Conservation (phyloP, 2,329 filamentous ascomycete genomes). For the Xylaria arbuscula region DNA sequence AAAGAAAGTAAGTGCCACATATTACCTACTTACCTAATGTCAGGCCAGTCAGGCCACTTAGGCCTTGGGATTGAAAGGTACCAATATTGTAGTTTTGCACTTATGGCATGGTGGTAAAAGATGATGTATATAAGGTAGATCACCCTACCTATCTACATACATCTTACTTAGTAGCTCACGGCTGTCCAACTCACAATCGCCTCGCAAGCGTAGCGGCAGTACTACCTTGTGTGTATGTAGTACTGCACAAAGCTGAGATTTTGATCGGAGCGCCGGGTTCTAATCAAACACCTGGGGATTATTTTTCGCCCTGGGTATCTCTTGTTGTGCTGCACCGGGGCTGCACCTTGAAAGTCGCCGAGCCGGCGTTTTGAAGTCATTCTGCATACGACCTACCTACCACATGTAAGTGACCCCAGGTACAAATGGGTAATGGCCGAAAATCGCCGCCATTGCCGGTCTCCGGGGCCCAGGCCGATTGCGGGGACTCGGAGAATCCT, state of each 20-base stretch:
- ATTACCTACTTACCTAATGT: too few relatives aligned
- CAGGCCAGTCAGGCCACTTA: too few relatives aligned
- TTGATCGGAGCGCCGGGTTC: neutral
- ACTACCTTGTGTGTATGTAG: neutral
- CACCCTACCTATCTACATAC: too few relatives aligned
- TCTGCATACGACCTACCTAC: neutral
- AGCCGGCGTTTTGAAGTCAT: neutral
- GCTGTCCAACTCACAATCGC: too few relatives aligned
- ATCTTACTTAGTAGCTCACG: too few relatives aligned
- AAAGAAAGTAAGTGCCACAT: too few relatives aligned
- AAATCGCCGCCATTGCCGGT: slow-evolving; percentile 18
- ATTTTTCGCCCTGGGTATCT: neutral
- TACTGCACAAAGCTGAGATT: neutral
- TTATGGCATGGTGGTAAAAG: too few relatives aligned
- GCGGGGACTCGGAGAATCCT: slow-evolving; percentile 15
- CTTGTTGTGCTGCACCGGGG: neutral
- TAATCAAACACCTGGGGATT: neutral
- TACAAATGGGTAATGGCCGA: slow-evolving; percentile 21
- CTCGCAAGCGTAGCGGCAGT: too few relatives aligned
- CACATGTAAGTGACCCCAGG: neutral
- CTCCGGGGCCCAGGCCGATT: slow-evolving; percentile 19
- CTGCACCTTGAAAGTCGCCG: slow-evolving; percentile 1
- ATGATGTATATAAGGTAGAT: too few relatives aligned
- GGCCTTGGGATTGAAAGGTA: too few relatives aligned
- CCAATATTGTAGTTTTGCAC: too few relatives aligned